A percentile compares a stretch with the other conserved stretches of the same genome.
phyloP scores from a whole-genome alignment of 768 basidiomycete species.

The Termitomyces sp. region DNA sequence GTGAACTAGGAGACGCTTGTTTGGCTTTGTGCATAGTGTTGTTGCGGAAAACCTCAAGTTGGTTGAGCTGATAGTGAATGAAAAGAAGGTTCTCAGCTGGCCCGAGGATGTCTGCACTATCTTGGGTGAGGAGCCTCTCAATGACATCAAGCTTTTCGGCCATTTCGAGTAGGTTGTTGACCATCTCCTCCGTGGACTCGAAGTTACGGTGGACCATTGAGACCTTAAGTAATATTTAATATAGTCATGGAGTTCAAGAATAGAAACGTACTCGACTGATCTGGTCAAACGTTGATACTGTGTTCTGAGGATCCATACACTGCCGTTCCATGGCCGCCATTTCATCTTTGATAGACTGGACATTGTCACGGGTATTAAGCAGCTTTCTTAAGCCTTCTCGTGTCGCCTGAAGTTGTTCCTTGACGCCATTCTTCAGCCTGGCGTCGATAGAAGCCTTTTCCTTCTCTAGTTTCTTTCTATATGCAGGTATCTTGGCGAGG shows the following conservation, averaged over 20 bases:
- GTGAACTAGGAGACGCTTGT: constrained; percentile 61
- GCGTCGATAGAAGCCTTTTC: constrained; percentile 94
- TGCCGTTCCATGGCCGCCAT: constrained; percentile 75
- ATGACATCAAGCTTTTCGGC: constrained; percentile 75
- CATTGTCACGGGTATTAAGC: constrained; percentile 67
- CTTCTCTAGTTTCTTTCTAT: constrained; percentile 92
- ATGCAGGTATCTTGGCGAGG: constrained; percentile 80
- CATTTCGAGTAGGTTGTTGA: constrained; percentile 92
- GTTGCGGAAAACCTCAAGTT: constrained; percentile 90
- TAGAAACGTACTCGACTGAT: constrained; percentile 74
- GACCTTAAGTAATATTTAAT: constrained; percentile 45
- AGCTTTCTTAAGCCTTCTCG: constrained; percentile 83
- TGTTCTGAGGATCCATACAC: constrained; percentile 69
- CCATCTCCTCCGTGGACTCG: constrained; percentile 92
- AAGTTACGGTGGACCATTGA: constrained; percentile 96
- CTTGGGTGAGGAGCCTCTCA: constrained; percentile 69
- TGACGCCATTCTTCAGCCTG: constrained; percentile 84
- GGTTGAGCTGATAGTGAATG: constrained; percentile 88
- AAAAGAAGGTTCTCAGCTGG: constrained; percentile 85
- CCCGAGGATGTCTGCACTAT: constrained; percentile 74
- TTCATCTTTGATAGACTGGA: constrained; percentile 81
- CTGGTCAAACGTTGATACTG: constrained; percentile 88
- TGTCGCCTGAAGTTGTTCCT: constrained; percentile 89
- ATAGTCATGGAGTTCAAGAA: not conserved
- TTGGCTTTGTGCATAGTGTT: constrained; percentile 94